Evolutionary conservation across 2,329 filamentous ascomycete species (phyloP).

Genomic region (Trichothecium roseum): DNA sequence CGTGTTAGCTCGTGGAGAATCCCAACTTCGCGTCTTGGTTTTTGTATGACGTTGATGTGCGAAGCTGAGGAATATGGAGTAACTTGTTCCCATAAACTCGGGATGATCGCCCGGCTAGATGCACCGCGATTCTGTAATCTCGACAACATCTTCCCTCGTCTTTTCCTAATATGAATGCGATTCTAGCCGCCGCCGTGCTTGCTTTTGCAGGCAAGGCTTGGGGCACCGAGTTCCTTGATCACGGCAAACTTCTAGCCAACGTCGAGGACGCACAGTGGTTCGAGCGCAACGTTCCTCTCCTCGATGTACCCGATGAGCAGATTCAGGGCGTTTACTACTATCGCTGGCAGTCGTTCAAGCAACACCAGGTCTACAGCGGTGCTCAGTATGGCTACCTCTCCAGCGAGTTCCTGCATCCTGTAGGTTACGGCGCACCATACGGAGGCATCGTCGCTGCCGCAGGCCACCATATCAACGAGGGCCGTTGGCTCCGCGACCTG

Average conservation of each 20-base stretch:
- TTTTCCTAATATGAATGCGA: too few relatives aligned
- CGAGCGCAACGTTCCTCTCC: slow-evolving; percentile 28
- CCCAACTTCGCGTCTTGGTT: too few relatives aligned
- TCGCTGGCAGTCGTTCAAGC: slow-evolving; percentile 27
- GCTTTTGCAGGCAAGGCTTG: neutral
- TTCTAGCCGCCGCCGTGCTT: too few relatives aligned
- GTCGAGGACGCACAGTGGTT: slow-evolving; percentile 15
- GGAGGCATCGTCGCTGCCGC: slow-evolving; percentile 15
- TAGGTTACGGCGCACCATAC: slow-evolving; percentile 12
- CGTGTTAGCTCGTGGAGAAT: too few relatives aligned
- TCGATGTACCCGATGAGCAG: slow-evolving; percentile 26
- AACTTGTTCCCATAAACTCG: too few relatives aligned
- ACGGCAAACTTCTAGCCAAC: slow-evolving; percentile 8
- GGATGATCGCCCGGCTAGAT: too few relatives aligned
- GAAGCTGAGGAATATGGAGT: too few relatives aligned
- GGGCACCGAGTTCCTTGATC: slow-evolving; percentile 11
- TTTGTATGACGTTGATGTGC: too few relatives aligned
- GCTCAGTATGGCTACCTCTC: slow-evolving; percentile 28
- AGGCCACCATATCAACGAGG: slow-evolving; percentile 25
- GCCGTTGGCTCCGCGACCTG: slow-evolving; percentile 27
- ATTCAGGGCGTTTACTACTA: slow-evolving; percentile 36
- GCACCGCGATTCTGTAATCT: too few relatives aligned
- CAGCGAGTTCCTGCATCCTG: slow-evolving; percentile 32
- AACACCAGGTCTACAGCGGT: slow-evolving; percentile 27
- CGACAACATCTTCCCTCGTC: too few relatives aligned